phyloP scores from a whole-genome alignment of 2,329 filamentous ascomycete species.

The Penicillium sp. region DNA sequence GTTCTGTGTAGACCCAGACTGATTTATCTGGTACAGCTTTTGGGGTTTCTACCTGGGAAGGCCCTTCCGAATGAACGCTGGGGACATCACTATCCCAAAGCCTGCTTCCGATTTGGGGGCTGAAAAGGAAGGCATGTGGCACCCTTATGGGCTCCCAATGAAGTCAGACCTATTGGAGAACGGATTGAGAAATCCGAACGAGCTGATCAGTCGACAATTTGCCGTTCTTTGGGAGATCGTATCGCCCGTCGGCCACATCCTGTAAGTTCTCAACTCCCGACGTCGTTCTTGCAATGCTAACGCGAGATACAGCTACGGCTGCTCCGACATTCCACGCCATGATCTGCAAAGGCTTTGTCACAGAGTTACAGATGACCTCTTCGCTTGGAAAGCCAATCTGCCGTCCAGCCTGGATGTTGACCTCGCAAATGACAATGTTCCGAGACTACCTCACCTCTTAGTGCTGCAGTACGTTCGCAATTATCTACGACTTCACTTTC shows the following conservation, averaged over 20 bases:
- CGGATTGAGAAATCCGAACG: constrained; percentile 26
- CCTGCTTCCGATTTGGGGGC: constrained; percentile 23
- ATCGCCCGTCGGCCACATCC: constrained; percentile 36
- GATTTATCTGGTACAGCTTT: constrained; percentile 22
- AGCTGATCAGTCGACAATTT: constrained; percentile 32
- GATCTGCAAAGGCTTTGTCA: constrained; percentile 32
- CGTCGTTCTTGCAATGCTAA: constrained; percentile 8
- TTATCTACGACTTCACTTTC: too few species aligned
- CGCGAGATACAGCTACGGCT: constrained; percentile 26
- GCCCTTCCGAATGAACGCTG: constrained; percentile 36
- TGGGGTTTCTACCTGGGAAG: constrained; percentile 40
- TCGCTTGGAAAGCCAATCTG: constrained; percentile 37
- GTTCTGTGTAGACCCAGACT: too few species aligned
- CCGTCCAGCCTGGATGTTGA: constrained; percentile 32
- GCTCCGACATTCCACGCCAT: constrained; percentile 31
- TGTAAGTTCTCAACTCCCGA: constrained; percentile 23
- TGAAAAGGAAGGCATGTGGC: constrained; percentile 26
- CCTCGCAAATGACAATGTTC: constrained; percentile 26
- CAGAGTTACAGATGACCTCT: constrained; percentile 31
- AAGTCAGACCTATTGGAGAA: constrained; percentile 8
- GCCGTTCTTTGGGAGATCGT: constrained; percentile 39
- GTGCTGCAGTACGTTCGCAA: constrained; percentile 31
- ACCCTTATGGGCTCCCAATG: constrained; percentile 23
- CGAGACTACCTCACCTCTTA: constrained; percentile 34
- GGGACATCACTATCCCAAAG: constrained; percentile 35